Base-by-base conservation (phyloP, 2,329 filamentous ascomycete genomes). In the Coccinonectria pachysandricola region DNA sequence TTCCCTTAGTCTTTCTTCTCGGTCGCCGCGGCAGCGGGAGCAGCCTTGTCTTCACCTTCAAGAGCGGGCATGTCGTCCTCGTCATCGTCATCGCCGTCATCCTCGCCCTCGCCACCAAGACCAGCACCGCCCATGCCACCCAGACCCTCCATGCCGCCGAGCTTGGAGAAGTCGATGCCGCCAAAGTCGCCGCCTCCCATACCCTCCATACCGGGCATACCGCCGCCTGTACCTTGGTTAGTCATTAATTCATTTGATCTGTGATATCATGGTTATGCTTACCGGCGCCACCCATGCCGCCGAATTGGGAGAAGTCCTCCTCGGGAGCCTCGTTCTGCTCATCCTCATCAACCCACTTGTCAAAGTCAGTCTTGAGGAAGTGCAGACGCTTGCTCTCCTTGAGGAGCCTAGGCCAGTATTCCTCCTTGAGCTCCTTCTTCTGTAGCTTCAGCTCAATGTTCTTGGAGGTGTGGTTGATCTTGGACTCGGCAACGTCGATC, bases 271-370 rank as follows among this genome's bases (percentile, higher is more conserved):
- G n/a, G n/a, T n/a, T n/a, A n/a, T n/a, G n/a, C n/a, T n/a, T n/a
- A n/a, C n/a, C n/a, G n/a, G n/a, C n/a, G n/a, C 50, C 55, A 65
- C 70, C 69, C 72, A 75, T 81, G 39, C 73, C 73, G 32, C 68
- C 73, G 44, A 73, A 76, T 53, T 75, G 67, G 40, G 70, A 72
- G 45, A 77, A 61, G 57, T 94, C 87, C 30, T 93, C 86, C 40
- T 92, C 85, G 24, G 74, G 66, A 34, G 73, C 79, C 60, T 85
- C 86, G 52, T 96, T 81, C 67, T 98, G 91, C 73, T 98, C 91
- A 54, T 98, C 87, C 74, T 95, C 85, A 46, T 95, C 87, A 49
- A 94, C 83, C 87, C 87, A 95, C 80, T 94, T 95, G 68, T 95
- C 87, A 49, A 98, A 98, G 65, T 98, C 81, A 40, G 91, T 96